Evolutionary conservation across 495 filamentous ascomycete genomes (phyloP).

Genomic region (Aspergillus homomorphus): DNA sequence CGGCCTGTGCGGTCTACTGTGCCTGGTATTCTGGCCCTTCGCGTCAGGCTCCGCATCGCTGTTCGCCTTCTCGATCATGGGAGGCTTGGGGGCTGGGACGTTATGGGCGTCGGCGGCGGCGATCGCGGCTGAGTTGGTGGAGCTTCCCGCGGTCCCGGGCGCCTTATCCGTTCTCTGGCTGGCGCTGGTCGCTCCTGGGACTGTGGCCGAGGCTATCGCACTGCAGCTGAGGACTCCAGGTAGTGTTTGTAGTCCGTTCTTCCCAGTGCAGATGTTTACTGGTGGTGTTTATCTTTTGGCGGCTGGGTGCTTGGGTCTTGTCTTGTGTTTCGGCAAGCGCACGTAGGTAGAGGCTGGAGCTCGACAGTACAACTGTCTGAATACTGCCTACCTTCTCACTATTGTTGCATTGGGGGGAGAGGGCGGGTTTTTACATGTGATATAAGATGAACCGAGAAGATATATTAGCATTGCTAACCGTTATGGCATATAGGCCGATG

Average conservation of each 20-base stretch:
- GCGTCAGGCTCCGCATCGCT: constrained; percentile 61
- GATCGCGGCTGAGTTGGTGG: constrained; percentile 75
- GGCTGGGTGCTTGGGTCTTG: constrained; percentile 47
- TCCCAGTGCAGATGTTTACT: constrained; percentile 64
- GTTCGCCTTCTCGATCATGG: constrained; percentile 66
- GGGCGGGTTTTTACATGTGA: no score
- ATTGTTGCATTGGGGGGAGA: no score
- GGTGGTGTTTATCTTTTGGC: constrained; percentile 66
- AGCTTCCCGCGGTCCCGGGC: constrained; percentile 65
- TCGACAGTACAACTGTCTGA: no score
- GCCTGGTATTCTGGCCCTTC: constrained; percentile 72
- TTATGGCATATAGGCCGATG: no score
- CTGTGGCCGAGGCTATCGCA: constrained; percentile 71
- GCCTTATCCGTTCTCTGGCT: constrained; percentile 74
- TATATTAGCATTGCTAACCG: no score
- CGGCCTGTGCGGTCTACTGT: constrained; percentile 60
- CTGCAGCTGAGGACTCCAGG: constrained; percentile 54
- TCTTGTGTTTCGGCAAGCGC: no score
- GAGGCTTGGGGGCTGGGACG: constrained; percentile 65
- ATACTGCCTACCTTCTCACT: no score
- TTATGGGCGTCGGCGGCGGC: constrained; percentile 71
- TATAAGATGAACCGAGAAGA: no score
- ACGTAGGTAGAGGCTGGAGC: no score
- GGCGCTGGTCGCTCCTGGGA: constrained; percentile 66
- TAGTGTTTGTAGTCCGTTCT: constrained; percentile 44